These are phyloP conservation scores for Tetracentron sinense DNA, from an alignment of 164 flowering plant genomes.

Conservation along the genomic window DNA sequence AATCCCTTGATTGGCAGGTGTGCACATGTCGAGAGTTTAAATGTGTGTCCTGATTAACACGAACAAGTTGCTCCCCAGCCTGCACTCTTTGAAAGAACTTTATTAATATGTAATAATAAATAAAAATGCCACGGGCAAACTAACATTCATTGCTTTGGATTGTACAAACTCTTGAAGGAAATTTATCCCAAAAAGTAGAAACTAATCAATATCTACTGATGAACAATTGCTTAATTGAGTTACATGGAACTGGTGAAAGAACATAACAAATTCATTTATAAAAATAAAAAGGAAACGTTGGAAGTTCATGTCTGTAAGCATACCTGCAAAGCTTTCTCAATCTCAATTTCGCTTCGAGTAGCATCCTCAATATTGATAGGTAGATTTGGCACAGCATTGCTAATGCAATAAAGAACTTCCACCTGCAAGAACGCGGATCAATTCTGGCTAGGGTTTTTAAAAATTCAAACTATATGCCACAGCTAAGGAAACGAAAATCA, in stretches of 20 bases:
- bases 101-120: too few species aligned
- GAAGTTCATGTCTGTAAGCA: neutral
- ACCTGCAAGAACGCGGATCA: slow-evolving; percentile 42
- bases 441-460: neutral
- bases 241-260: neutral
- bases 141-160: neutral
- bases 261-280: too few species aligned
- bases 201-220: neutral
- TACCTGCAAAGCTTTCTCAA: slow-evolving; percentile 69
- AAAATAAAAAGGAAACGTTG: neutral
- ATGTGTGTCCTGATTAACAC: slow-evolving; percentile 90
- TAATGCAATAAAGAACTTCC: slow-evolving; percentile 68
- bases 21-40: slow-evolving; percentile 77
- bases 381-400: slow-evolving; percentile 58
- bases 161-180: too few species aligned
- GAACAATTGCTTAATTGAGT: neutral
- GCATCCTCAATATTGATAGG: slow-evolving; percentile 96
- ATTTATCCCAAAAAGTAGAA: neutral
- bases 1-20: slow-evolving; percentile 89
- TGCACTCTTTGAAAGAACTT: slow-evolving; percentile 28
- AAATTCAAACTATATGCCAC: too few species aligned
- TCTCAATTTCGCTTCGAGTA: slow-evolving; percentile 79
- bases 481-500: slow-evolving; percentile 14
- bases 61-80: slow-evolving; percentile 76
- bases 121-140: neutral